Conservation (phyloP, 805 yeast species). For the Zygosaccharomyces gambellarensis region DNA sequence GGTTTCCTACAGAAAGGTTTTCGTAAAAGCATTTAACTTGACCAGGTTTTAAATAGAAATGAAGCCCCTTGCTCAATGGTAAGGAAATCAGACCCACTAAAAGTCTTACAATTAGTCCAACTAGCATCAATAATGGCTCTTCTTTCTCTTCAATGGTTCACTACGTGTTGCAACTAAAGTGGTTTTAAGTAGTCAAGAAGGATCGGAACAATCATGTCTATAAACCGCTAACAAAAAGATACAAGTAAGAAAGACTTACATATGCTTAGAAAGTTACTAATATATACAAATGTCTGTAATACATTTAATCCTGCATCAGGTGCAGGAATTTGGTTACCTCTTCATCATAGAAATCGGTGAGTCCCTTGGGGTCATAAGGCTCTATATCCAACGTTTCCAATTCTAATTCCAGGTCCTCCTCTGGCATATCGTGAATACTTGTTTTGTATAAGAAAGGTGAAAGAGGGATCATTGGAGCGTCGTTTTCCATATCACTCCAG, state of each 20-base stretch:
- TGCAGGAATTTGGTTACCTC: slow-evolving; percentile 8
- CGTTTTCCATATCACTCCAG: slow-evolving; percentile 10
- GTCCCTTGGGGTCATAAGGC: slow-evolving; percentile 1
- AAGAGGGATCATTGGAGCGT: neutral
- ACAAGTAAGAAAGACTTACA: neutral
- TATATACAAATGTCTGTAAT: neutral
- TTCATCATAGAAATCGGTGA: slow-evolving; percentile 12
- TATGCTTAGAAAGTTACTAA: neutral
- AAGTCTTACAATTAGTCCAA: neutral
- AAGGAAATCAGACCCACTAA: slow-evolving; percentile 1
- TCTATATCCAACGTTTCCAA: neutral
- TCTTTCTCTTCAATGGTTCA: neutral
- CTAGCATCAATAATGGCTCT: neutral
- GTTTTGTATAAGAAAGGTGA: slow-evolving; percentile 2
- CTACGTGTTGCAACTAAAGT: neutral
- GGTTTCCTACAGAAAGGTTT: slow-evolving; percentile 69
- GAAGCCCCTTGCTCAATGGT: slow-evolving; percentile 36
- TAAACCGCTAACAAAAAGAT: neutral
- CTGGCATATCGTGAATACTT: neutral
- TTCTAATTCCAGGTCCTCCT: neutral
- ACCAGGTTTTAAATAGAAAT: slow-evolving; percentile 73
- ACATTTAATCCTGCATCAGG: neutral
- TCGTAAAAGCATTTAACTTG: slow-evolving; percentile 80
- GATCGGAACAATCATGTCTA: neutral
- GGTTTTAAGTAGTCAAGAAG: no score